Evolutionary conservation across 495 filamentous ascomycete genomes (phyloP).

Genomic region (Daldinia bambusicola): DNA sequence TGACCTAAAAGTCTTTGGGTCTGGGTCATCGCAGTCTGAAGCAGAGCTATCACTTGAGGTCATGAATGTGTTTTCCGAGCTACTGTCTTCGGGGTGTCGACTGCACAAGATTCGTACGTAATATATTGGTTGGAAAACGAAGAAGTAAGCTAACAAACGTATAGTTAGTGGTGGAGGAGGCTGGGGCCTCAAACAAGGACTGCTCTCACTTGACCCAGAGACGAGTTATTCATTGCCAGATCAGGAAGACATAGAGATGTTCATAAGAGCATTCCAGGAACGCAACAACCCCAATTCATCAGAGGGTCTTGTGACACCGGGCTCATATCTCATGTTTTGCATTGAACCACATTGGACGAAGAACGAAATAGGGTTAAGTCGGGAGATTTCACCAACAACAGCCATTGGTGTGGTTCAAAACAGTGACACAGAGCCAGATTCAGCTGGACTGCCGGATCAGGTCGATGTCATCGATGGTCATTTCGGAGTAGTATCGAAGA

Average conservation of each 20-base stretch:
- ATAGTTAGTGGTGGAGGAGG: constrained; percentile 89
- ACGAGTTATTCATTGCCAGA: constrained; percentile 50
- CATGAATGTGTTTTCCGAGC: constrained; percentile 37
- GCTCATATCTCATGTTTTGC: constrained; percentile 62
- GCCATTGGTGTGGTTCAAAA: constrained; percentile 38
- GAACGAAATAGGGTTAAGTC: constrained; percentile 24
- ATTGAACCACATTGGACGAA: constrained; percentile 45
- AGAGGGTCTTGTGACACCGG: constrained; percentile 52
- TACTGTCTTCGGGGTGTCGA: constrained; percentile 61
- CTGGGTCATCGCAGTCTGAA: constrained; percentile 37
- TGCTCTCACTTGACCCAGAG: constrained; percentile 84
- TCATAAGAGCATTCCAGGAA: constrained; percentile 46
- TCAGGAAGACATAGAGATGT: constrained; percentile 46
- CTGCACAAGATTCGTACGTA: constrained; percentile 69
- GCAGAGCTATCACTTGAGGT: constrained; percentile 26
- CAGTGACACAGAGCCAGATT: constrained; percentile 21
- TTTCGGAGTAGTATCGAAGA: constrained; percentile 56
- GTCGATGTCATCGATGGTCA: constrained; percentile 43
- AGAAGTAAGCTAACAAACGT: constrained; percentile 25
- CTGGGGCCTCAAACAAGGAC: constrained; percentile 86
- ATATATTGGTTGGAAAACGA: neutral
- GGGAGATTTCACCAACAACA: constrained; percentile 16
- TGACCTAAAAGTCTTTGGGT: constrained; percentile 34
- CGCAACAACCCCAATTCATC: constrained; percentile 36
- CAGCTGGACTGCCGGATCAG: neutral